Conservation (phyloP, 108 stramenopile genomes). For the Craspedostauros australis region DNA sequence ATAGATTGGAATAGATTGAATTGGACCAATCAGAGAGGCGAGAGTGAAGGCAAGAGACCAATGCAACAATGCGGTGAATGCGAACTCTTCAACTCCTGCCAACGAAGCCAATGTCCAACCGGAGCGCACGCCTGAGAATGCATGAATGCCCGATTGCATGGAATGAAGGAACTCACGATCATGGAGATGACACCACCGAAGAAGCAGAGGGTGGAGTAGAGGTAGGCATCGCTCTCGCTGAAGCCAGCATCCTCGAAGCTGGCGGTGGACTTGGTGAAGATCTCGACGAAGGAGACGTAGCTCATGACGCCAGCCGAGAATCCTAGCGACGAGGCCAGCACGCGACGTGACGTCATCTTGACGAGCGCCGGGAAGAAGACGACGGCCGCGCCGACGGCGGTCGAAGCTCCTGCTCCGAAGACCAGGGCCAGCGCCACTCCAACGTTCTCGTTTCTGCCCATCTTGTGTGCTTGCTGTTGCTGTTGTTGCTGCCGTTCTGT, state of each 20-base stretch:
- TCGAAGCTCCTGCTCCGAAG: slow-evolving; percentile 38
- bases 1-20: too few relatives aligned
- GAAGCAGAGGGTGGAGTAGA: slow-evolving; percentile 50
- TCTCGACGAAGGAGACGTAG: slow-evolving; percentile 84
- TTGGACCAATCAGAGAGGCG: too few relatives aligned
- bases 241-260: slow-evolving; percentile 37
- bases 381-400: slow-evolving; percentile 59
- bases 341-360: slow-evolving; percentile 38
- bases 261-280: slow-evolving; percentile 53
- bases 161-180: slow-evolving; percentile 54
- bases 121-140: too few relatives aligned
- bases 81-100: too few relatives aligned
- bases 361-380: slow-evolving; percentile 70
- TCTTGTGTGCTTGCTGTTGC: too few relatives aligned
- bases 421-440: slow-evolving; percentile 48
- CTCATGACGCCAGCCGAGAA: slow-evolving; percentile 90
- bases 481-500: too few relatives aligned
- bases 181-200: slow-evolving; percentile 57
- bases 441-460: slow-evolving; percentile 18
- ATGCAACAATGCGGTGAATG: too few relatives aligned
- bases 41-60: too few relatives aligned
- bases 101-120: too few relatives aligned
- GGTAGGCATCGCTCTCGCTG: slow-evolving; percentile 30
- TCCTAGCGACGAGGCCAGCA: slow-evolving; percentile 68
- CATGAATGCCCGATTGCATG: too few relatives aligned